These are phyloP conservation scores for Myxozyma nipponensis DNA, from an alignment of 805 yeast species.

Conservation along the genomic window DNA sequence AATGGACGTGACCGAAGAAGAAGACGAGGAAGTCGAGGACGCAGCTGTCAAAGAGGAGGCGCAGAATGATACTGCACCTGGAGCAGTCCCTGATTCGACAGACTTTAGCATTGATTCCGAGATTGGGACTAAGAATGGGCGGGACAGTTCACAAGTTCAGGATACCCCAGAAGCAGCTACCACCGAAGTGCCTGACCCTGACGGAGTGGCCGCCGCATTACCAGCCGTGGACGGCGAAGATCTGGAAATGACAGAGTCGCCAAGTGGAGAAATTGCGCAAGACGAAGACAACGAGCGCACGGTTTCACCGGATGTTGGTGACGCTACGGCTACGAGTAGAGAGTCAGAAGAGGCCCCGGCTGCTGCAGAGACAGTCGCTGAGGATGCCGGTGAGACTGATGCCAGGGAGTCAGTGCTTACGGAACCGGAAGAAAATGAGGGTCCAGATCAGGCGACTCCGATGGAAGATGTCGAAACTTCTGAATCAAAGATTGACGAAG, in stretches of 20 bases:
- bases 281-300: background rate
- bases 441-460: slow-evolving; percentile 14
- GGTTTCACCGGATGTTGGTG: background rate
- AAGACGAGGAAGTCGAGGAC: slow-evolving; percentile 1
- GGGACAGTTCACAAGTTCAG: too few relatives aligned
- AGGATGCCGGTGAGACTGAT: slow-evolving; percentile 10
- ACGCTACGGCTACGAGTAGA: background rate
- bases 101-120: too few relatives aligned
- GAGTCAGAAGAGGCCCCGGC: background rate
- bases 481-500: too few relatives aligned
- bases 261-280: background rate
- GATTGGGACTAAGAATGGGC: too few relatives aligned
- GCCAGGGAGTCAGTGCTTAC: background rate
- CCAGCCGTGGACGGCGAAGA: background rate
- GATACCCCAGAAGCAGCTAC: too few relatives aligned
- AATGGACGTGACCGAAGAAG: background rate
- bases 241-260: background rate
- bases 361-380: slow-evolving; percentile 11
- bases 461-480: slow-evolving; percentile 13
- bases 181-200: too few relatives aligned
- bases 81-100: too few relatives aligned
- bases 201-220: background rate
- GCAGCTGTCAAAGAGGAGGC: background rate
- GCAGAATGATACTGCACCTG: too few relatives aligned
- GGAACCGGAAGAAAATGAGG: too few relatives aligned